Base-by-base conservation (phyloP, 2,329 filamentous ascomycete species). In the Aspergillus versicolor region DNA sequence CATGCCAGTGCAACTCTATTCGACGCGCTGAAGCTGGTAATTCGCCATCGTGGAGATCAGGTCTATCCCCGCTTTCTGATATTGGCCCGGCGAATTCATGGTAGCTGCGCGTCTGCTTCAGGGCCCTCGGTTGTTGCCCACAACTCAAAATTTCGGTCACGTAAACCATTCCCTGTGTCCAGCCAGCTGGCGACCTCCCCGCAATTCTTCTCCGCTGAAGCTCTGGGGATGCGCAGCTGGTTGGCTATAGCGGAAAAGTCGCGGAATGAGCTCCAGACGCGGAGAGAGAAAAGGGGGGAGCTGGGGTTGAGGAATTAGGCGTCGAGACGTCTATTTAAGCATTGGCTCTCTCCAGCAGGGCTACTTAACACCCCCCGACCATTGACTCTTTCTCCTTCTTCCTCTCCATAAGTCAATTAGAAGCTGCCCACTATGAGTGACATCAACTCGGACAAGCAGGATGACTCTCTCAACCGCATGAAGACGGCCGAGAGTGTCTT, bases 401-500 rank as follows among this genome's bases (percentile, higher is more conserved):
- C 27, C 22, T 45, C 24, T 9, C 21, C 22, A 27, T 24, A 13
- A 24, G n/a, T n/a, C 22, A 5, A 30, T 21, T 13, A 5, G 5
- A 19, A 11, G 5, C 11, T 13, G 9, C 22, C 43, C 43, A 40
- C 11, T 17, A 46, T 46, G 41, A 62, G 64, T 8, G 63, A 66
- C 17, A 58, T 62, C 49, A 63, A 49, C 7, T 22, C 13, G 21
- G 63, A 67, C 2, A 68, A 67, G 47, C 45, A 56, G 19, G 63
- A 65, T 1, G 65, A 68, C 42, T 62, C 60, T 45, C 66, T 70
- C 59, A 57, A 74, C 70, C 46, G 61, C 41, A 62, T 63, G 24
- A 63, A 69, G 43, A 70, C 68, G 4, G 63, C 67, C 2, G 77
- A 78, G 27, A 80, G 77, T 60, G 75, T 83, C 12, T 72, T 77